Base-by-base conservation (phyloP, 2,329 filamentous ascomycete species). In the Lasiodiplodia sp. region DNA sequence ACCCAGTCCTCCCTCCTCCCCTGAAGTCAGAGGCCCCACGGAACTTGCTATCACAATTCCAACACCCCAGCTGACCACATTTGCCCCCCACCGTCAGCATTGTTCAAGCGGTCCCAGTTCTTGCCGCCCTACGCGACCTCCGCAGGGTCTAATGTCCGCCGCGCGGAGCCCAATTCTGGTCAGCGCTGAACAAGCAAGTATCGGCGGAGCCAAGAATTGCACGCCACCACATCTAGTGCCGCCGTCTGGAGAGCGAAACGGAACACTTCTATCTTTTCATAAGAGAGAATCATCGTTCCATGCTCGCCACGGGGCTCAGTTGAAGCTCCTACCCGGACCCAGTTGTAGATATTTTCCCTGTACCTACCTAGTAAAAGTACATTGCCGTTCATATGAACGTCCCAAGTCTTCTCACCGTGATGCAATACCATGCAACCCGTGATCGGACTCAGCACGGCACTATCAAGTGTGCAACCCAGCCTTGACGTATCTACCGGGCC, bases 401-500 rank as follows among this genome's bases (percentile, higher is more conserved):
- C 12, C 44, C 44, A 47, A 47, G 0, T 44, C 40, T 18, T 14
- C 44, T 47, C 44, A 47, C 44, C 44, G 44, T 47, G 44, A 53
- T n/a, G 31, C 28, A 56, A 56, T 6, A n/a, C 16, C 53, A 56
- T 34, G 53, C 18, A 56, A 34, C 16, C 53, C n/a, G 53, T 37
- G 25, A 14, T 31, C 53, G 53, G 28, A 56, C 25, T 31, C 53
- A 31, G 53, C 2, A 52, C 23, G n/a, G 18, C 28, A 56, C 57
- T 25, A 60, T 60, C 56, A 60, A n/a, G 23, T 21, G 18, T 7
- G 8, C 31, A 34, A 10, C 52, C 2, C 16, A n/a, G 34, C 11
- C 56, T 55, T 25, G n/a, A 57, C 21, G 37, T 60, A 38, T 16
- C 14, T 18, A 21, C 58, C 58, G 40, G 58, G 40, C 44, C 58